Evolutionary conservation across 371 early-diverging fungal genomes (phyloP), one percentile per base, ranked within the genome.

Genomic region (Mucor piriformis): DNA sequence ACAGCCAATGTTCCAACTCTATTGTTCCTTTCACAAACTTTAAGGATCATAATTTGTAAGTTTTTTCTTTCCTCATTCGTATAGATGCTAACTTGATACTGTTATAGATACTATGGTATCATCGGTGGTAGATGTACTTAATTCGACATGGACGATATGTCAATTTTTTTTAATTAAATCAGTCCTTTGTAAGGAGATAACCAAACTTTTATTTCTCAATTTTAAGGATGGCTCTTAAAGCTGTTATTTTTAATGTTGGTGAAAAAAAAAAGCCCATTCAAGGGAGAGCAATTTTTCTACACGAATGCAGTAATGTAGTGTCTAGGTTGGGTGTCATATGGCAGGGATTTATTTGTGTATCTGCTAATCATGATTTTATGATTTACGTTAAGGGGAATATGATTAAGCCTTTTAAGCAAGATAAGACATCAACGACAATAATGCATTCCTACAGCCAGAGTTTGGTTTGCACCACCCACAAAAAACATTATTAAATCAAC

Each of bases 301-400:
- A 15, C 11, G 12, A 3, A 42, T 18, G 3, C 18, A 40, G 13
- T 42, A 18, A 10, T 4, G 18, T 25, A 8, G 23, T 48, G 11
- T 29, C 8, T 34, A 79, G 92, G 92, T 91, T 24, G 83, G 88
- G 18, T 90, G 90, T 23, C 94, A 93, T 25, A 86, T 92, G 66
- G 82, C 86, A 32, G 92, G 90, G 6, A 91, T 92, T 56, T 80
- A 86, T 15, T 6, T 18, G 33, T 13, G 11, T 16, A 12, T 6
- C 7, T 46, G 16, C 8, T 5, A 50, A 34, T 40, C 4, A 15
- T 6, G 33, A 20, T 21, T 34, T 40, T 23, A n/a, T 61, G 82
- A 84, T 52, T 74, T 72, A 23, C 61, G 69, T 8, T 81, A 84
- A 57, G 85, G 83, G 29, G 78, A 77, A 34, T 32, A 65, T 38